A percentile compares a stretch with the other conserved stretches of the same genome.
Evolutionary conservation across 306 rosid genomes (phyloP).

Genomic region (Sicyos edulis): DNA sequence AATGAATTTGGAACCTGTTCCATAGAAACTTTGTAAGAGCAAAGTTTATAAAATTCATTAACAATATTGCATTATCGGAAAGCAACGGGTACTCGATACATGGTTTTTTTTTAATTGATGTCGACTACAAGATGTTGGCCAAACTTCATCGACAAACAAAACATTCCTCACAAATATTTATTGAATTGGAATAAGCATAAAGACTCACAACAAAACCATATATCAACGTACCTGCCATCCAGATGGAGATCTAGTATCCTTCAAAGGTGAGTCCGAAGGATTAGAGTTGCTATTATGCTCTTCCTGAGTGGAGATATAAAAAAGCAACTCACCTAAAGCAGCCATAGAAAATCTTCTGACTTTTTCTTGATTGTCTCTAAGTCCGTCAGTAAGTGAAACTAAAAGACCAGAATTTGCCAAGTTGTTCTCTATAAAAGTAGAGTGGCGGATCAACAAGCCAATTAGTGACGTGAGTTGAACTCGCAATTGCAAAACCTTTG

Average conservation of each 20-base stretch:
- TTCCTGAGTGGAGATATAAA: conserved; percentile 84
- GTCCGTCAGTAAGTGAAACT: conserved; percentile 79
- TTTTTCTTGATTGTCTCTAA: conserved; percentile 89
- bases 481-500: conserved; percentile 76
- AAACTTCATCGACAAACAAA: background rate
- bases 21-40: conserved; percentile 10
- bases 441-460: conserved; percentile 87
- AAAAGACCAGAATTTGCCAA: conserved; percentile 84
- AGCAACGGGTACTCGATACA: background rate
- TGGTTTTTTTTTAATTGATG: background rate
- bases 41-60: background rate
- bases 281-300: conserved; percentile 57
- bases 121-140: background rate
- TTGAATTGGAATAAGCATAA: conserved; percentile 6
- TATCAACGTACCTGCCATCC: conserved; percentile 85
- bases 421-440: conserved; percentile 74
- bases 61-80: background rate
- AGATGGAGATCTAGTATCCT: conserved; percentile 46
- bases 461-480: conserved; percentile 89
- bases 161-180: background rate
- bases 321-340: conserved; percentile 86
- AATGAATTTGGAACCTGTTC: conserved; percentile 80
- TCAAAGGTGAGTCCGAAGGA: conserved; percentile 69
- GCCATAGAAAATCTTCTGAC: conserved; percentile 99
- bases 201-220: conserved; percentile 16